Conservation (phyloP, 164 flowering plant species). For the Umbellularia californica region DNA sequence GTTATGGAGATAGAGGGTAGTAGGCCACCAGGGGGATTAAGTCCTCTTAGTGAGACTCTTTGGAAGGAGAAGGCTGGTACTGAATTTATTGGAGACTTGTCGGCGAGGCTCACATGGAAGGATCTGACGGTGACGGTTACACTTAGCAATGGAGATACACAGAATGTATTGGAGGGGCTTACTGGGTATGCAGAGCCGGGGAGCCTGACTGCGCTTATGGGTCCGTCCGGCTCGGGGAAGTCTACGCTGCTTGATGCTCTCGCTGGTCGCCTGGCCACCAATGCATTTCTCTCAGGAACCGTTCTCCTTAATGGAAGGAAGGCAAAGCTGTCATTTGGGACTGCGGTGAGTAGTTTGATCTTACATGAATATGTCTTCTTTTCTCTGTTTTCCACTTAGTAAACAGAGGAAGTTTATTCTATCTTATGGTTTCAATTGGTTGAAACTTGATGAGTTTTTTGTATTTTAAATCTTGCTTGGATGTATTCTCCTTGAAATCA, state of each 20-base stretch:
- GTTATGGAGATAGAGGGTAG: slow-evolving; percentile 57
- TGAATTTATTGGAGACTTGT: slow-evolving; percentile 65
- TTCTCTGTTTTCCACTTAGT: not conserved
- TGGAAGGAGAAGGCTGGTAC: slow-evolving; percentile 63
- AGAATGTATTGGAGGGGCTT: slow-evolving; percentile 64
- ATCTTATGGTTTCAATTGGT: not conserved
- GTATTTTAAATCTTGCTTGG: not conserved
- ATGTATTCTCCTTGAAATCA: not conserved
- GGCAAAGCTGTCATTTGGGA: slow-evolving; percentile 81
- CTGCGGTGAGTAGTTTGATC: slow-evolving; percentile 51
- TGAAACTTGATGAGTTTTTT: not conserved
- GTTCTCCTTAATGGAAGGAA: slow-evolving; percentile 81
- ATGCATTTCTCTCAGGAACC: slow-evolving; percentile 80
- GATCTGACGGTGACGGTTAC: slow-evolving; percentile 82
- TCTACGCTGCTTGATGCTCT: slow-evolving; percentile 90
- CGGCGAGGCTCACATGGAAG: slow-evolving; percentile 86
- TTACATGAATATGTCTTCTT: not conserved
- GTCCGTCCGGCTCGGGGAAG: slow-evolving; percentile 94
- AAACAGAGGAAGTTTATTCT: not conserved
- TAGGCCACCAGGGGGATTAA: slow-evolving; percentile 43
- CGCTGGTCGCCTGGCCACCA: slow-evolving; percentile 78
- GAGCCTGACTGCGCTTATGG: slow-evolving; percentile 78
- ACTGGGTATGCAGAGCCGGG: slow-evolving; percentile 91
- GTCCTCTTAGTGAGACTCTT: slow-evolving; percentile 78
- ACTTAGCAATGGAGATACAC: slow-evolving; percentile 59